Evolutionary conservation across 345 rosid genomes (phyloP).

Genomic region (Rhodamnia argentea): DNA sequence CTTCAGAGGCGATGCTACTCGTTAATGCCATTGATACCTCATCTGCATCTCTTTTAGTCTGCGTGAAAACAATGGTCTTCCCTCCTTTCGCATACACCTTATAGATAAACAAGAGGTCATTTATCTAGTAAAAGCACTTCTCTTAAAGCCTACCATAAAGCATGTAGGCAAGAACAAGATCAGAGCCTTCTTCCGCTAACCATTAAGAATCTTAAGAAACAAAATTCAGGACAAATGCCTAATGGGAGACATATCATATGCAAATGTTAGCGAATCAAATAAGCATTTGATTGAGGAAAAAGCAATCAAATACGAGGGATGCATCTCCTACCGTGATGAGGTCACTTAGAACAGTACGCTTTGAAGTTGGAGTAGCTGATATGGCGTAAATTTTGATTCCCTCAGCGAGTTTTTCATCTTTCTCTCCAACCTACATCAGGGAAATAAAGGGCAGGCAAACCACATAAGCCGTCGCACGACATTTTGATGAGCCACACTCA

Average conservation of each 20-base stretch:
- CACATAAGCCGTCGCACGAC: not conserved
- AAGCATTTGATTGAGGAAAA: not conserved
- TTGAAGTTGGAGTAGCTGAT: constrained; percentile 67
- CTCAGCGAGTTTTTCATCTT: constrained; percentile 89
- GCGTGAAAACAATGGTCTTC: constrained; percentile 95
- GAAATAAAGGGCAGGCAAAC: not conserved
- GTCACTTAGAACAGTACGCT: constrained; percentile 78
- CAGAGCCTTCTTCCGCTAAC: not conserved
- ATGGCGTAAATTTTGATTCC: constrained; percentile 89
- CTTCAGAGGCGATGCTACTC: constrained; percentile 84
- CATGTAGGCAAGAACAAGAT: not conserved
- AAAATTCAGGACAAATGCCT: not conserved
- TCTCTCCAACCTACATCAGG: constrained; percentile 71
- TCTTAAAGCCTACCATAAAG: not conserved
- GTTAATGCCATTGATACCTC: constrained; percentile 79
- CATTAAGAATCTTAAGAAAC: not conserved
- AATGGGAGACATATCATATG: not conserved
- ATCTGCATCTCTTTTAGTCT: constrained; percentile 94
- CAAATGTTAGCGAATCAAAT: not conserved
- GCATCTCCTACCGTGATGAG: constrained; percentile 59
- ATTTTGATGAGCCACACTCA: not conserved
- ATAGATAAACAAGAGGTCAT: not conserved
- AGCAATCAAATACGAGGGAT: not conserved
- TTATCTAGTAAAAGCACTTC: not conserved
- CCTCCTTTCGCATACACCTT: constrained; percentile 98